Evolutionary conservation across 257 asterid species (phyloP).

Genomic region (Fraxinus quadrangulata): DNA sequence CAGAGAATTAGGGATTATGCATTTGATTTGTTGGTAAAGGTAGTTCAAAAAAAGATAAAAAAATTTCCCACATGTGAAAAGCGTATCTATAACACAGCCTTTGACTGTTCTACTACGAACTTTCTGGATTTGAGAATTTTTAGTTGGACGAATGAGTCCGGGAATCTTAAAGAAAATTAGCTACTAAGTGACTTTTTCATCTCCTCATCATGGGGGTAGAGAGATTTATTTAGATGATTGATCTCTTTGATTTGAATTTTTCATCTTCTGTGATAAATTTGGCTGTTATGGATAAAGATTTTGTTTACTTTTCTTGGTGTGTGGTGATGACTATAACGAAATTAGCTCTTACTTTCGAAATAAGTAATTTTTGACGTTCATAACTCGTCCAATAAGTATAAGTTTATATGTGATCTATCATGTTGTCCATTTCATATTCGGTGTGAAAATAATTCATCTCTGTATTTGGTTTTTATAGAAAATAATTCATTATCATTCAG

Average conservation of each 20-base stretch:
- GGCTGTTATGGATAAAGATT: not conserved
- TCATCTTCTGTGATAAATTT: not conserved
- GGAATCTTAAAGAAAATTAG: not conserved
- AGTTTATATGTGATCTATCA: not conserved
- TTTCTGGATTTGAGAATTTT: not conserved
- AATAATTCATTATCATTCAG: not conserved
- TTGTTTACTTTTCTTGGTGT: not conserved
- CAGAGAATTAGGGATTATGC: too few species aligned
- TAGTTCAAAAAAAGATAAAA: too few species aligned
- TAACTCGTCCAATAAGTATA: not conserved
- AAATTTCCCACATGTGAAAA: too few species aligned
- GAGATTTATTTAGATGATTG: not conserved
- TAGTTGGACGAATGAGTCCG: not conserved
- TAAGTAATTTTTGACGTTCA: not conserved
- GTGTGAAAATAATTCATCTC: not conserved
- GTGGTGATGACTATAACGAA: not conserved
- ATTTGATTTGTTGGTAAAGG: too few species aligned
- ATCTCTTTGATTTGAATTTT: not conserved
- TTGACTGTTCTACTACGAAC: not conserved
- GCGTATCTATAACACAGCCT: too few species aligned
- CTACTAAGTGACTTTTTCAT: not conserved
- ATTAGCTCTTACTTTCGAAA: too few species aligned
- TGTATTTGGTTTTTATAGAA: not conserved
- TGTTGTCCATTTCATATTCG: not conserved
- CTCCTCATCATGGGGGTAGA: not conserved